Conservation (phyloP, 306 rosid genomes). For the Cajanus cajan region DNA sequence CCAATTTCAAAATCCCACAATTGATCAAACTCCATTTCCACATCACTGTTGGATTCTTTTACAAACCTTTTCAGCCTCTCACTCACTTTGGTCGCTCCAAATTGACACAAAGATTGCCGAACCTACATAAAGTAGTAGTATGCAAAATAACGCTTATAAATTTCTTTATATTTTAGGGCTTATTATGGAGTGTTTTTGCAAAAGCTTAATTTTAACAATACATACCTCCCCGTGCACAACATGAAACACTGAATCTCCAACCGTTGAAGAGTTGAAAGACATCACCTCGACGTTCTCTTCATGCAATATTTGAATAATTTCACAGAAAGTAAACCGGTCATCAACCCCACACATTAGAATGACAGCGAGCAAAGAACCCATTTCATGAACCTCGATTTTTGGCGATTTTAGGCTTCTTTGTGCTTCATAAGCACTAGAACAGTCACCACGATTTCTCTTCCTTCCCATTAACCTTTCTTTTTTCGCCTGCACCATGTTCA, state of each 20-base stretch:
- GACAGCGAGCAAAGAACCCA: constrained; percentile 50
- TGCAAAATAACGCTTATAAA: background rate
- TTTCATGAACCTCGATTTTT: constrained; percentile 49
- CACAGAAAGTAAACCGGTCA: constrained; percentile 46
- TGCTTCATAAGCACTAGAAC: background rate
- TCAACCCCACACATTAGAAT: constrained; percentile 45
- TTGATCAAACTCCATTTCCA: constrained; percentile 30
- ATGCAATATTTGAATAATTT: constrained; percentile 51
- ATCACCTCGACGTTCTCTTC: constrained; percentile 53
- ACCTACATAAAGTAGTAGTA: constrained; percentile 40
- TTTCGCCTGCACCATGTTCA: constrained; percentile 41
- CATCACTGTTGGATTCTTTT: constrained; percentile 50
- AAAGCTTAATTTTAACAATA: background rate
- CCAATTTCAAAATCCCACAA: constrained; percentile 43
- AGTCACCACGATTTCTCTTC: constrained; percentile 33
- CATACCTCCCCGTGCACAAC: constrained; percentile 60
- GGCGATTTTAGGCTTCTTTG: constrained; percentile 9
- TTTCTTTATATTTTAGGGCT: background rate
- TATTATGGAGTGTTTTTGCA: background rate
- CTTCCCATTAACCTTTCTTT: constrained; percentile 37
- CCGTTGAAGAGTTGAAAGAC: constrained; percentile 37
- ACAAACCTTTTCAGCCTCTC: constrained; percentile 54
- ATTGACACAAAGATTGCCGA: constrained; percentile 27
- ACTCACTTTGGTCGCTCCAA: constrained; percentile 49
- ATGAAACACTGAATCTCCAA: constrained; percentile 21